These are phyloP conservation scores for Moniliophthora roreri DNA, from an alignment of 1,284 basidiomycete species.

Conservation along the genomic window DNA sequence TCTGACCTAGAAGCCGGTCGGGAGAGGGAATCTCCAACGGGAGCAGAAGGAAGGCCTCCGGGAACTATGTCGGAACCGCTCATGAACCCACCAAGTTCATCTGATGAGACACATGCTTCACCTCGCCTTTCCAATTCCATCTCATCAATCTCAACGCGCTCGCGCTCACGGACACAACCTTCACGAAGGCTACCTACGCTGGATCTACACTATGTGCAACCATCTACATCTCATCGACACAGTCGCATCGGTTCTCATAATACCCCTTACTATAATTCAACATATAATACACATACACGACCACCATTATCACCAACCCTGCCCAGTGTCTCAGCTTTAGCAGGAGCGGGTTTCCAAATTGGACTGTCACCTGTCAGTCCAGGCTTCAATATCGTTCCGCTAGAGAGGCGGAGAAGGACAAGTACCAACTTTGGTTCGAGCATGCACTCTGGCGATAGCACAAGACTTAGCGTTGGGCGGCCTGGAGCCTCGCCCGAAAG, in stretches of 20 bases:
- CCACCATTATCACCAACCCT: slow-evolving; percentile 25
- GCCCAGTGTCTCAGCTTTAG: slow-evolving; percentile 36
- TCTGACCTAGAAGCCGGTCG: slow-evolving; percentile 1
- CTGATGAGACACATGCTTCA: slow-evolving; percentile 15
- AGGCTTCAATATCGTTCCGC: slow-evolving; percentile 64
- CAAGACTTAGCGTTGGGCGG: slow-evolving; percentile 24
- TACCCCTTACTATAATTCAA: slow-evolving; percentile 7
- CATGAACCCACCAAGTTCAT: slow-evolving; percentile 11
- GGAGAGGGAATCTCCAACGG: not conserved
- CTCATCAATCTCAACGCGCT: slow-evolving; percentile 1
- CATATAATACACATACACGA: slow-evolving; percentile 8
- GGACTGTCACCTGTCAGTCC: slow-evolving; percentile 73
- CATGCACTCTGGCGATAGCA: slow-evolving; percentile 16
- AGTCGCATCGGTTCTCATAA: slow-evolving; percentile 11
- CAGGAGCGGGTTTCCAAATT: slow-evolving; percentile 63
- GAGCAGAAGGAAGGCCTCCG: slow-evolving; percentile 17
- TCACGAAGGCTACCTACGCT: slow-evolving; percentile 11
- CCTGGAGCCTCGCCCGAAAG: slow-evolving; percentile 25
- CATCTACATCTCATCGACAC: slow-evolving; percentile 7
- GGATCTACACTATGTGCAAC: slow-evolving; percentile 5
- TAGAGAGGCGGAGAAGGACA: slow-evolving; percentile 45
- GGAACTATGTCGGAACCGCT: slow-evolving; percentile 34
- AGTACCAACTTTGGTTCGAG: slow-evolving; percentile 28
- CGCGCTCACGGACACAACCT: slow-evolving; percentile 5
- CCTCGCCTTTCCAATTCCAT: slow-evolving; percentile 6